Percentiles rank a stretch among this genome's conserved stretches.
Conservation (phyloP, 352 stramenopile species). For the Peronospora farinosa region DNA sequence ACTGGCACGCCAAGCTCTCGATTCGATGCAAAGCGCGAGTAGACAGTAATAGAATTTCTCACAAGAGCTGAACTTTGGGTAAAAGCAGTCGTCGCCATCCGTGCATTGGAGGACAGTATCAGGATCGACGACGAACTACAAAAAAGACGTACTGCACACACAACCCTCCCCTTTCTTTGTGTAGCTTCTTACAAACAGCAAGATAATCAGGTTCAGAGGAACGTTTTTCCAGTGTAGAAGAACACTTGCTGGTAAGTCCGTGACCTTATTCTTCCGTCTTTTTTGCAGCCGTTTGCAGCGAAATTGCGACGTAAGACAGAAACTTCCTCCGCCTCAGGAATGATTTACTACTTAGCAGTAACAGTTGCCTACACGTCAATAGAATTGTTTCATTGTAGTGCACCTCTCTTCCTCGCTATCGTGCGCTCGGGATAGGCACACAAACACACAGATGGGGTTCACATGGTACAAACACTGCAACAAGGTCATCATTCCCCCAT, state of each 20-base stretch:
- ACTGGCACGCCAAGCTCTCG: constrained; percentile 1
- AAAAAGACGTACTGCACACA: constrained; percentile 14
- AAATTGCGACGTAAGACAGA: constrained; percentile 11
- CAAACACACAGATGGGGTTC: constrained; percentile 19
- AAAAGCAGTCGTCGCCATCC: constrained; percentile 31
- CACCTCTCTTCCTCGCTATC: constrained; percentile 4
- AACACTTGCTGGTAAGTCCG: background rate
- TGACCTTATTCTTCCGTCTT: constrained; percentile 28
- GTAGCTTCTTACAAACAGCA: constrained; percentile 17
- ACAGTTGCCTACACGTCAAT: background rate
- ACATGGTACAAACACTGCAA: constrained; percentile 10
- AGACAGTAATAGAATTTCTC: constrained; percentile 35
- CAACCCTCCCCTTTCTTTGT: constrained; percentile 27
- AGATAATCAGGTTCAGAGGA: constrained; percentile 17
- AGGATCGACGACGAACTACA: constrained; percentile 35
- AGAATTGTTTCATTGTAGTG: background rate
- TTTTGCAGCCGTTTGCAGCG: constrained; percentile 12
- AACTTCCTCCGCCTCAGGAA: constrained; percentile 7
- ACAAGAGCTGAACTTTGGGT: constrained; percentile 28
- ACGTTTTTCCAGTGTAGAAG: background rate
- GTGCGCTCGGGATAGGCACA: constrained; percentile 21
- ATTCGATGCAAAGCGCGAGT: constrained; percentile 8
- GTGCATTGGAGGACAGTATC: constrained; percentile 20
- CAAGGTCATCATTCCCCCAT: constrained; percentile 12
- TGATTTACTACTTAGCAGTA: constrained; percentile 3